Evolutionary conservation across 306 rosid genomes (phyloP).

Genomic region (Neltuma alba): DNA sequence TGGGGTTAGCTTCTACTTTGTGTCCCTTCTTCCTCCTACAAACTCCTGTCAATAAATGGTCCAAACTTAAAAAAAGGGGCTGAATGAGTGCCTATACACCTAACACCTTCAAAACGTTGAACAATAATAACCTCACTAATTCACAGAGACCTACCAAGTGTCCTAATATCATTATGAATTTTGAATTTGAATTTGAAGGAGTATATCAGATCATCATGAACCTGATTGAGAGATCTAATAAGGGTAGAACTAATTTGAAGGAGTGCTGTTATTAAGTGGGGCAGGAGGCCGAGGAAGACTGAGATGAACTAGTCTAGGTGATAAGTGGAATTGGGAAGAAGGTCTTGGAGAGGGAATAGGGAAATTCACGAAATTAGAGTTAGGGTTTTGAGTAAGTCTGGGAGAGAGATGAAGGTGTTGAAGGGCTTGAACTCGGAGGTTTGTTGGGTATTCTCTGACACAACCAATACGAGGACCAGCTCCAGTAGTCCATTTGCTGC

Average conservation of each 20-base stretch:
- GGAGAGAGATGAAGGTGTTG: conserved; percentile 65
- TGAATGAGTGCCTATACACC: conserved; percentile 4
- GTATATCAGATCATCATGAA: too few species aligned
- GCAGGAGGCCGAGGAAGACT: conserved; percentile 47
- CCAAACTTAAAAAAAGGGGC: background rate
- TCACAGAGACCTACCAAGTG: background rate
- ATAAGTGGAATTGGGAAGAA: conserved; percentile 53
- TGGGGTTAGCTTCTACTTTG: conserved; percentile 36
- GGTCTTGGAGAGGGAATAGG: conserved; percentile 82
- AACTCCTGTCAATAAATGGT: background rate
- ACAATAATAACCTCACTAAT: background rate
- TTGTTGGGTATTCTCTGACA: conserved; percentile 59
- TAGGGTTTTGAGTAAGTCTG: conserved; percentile 24
- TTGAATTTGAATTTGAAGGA: background rate
- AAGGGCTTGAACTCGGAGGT: conserved; percentile 65
- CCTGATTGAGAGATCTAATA: too few species aligned
- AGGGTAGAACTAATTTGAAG: background rate
- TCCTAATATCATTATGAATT: background rate
- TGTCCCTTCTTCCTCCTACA: conserved; percentile 26
- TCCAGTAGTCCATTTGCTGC: conserved; percentile 65
- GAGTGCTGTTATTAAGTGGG: conserved; percentile 41
- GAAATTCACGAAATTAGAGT: conserved; percentile 10
- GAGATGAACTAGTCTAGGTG: conserved; percentile 59
- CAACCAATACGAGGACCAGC: conserved; percentile 68
- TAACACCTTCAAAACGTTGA: background rate